Percentiles rank a stretch among this genome's conserved stretches.
These are phyloP conservation scores for Vitis vinifera DNA, from an alignment of 164 flowering plant species.

Conservation along the genomic window DNA sequence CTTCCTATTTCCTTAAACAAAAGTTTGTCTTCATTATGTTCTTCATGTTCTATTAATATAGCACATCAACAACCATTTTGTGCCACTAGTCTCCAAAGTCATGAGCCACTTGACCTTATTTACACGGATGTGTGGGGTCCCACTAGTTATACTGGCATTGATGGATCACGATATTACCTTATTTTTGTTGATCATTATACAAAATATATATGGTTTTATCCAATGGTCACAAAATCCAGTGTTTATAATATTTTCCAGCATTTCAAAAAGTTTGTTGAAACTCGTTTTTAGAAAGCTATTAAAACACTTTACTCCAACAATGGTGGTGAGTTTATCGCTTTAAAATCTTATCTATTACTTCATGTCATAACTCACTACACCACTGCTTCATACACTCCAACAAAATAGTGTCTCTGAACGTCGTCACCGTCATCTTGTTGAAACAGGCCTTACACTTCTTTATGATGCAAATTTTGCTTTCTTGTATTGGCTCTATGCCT, in stretches of 20 bases:
- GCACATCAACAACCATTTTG: not conserved
- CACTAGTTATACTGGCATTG: not conserved
- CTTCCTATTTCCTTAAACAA: slow-evolving; percentile 5
- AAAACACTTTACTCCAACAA: slow-evolving; percentile 9
- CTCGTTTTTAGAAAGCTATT: not conserved
- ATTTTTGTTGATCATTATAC: not conserved
- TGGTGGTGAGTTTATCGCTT: slow-evolving; percentile 8
- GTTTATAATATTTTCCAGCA: not conserved
- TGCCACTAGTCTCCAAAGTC: slow-evolving; percentile 4
- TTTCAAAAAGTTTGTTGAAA: slow-evolving; percentile 9
- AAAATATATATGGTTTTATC: not conserved
- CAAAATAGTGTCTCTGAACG: not conserved
- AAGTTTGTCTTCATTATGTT: not conserved
- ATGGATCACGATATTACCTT: slow-evolving; percentile 9
- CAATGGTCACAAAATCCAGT: not conserved
- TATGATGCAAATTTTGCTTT: slow-evolving; percentile 1
- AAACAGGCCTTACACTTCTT: slow-evolving; percentile 7
- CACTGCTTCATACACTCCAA: not conserved
- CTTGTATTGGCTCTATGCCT: not conserved
- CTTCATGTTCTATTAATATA: not conserved
- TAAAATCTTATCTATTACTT: slow-evolving; percentile 6
- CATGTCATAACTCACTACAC: slow-evolving; percentile 11
- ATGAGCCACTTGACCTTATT: not conserved
- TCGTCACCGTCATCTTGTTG: slow-evolving; percentile 8
- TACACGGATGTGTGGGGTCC: slow-evolving; percentile 6